A percentile compares a stretch with the other conserved stretches of the same genome.
Conservation (phyloP, 441 rosid species). For the Eutrema salsugineum region DNA sequence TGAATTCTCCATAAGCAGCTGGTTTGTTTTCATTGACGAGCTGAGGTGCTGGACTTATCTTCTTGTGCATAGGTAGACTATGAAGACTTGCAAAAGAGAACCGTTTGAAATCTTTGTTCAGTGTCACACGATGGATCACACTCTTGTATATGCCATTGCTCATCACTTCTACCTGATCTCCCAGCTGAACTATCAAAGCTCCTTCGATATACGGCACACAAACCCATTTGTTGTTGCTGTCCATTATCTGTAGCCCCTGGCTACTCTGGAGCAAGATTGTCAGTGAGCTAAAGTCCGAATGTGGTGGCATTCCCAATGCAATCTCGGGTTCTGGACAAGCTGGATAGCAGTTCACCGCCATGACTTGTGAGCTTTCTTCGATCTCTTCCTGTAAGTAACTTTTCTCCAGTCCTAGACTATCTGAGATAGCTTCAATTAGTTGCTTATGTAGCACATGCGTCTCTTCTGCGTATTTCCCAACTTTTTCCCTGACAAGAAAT, state of each 20-base stretch:
- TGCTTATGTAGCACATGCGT: conserved; percentile 42
- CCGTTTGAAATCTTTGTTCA: conserved; percentile 38
- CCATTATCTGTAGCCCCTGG: conserved; percentile 54
- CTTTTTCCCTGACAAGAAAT: conserved; percentile 41
- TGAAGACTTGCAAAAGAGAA: conserved; percentile 67
- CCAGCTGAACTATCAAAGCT: conserved; percentile 53
- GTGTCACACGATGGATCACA: conserved; percentile 51
- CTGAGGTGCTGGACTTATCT: conserved; percentile 48
- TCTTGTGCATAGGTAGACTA: conserved; percentile 48
- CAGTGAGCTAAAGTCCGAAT: conserved; percentile 60
- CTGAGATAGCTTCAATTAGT: conserved; percentile 44
- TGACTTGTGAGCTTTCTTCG: conserved; percentile 46
- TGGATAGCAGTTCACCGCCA: conserved; percentile 68
- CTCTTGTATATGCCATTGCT: conserved; percentile 73
- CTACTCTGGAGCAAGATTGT: conserved; percentile 59
- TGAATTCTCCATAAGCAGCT: conserved; percentile 46
- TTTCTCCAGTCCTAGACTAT: conserved; percentile 49
- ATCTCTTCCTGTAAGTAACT: conserved; percentile 34
- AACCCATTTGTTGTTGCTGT: conserved; percentile 50
- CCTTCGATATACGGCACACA: conserved; percentile 46
- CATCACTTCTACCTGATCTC: conserved; percentile 72
- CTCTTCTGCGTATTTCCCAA: conserved; percentile 48
- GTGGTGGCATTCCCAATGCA: conserved; percentile 67
- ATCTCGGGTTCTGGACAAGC: conserved; percentile 68
- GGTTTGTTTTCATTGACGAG: conserved; percentile 43